Percentiles rank a stretch among this genome's conserved stretches.
Evolutionary conservation across 2,329 filamentous ascomycete genomes (phyloP).

Genomic region (Xylariaceae sp.): DNA sequence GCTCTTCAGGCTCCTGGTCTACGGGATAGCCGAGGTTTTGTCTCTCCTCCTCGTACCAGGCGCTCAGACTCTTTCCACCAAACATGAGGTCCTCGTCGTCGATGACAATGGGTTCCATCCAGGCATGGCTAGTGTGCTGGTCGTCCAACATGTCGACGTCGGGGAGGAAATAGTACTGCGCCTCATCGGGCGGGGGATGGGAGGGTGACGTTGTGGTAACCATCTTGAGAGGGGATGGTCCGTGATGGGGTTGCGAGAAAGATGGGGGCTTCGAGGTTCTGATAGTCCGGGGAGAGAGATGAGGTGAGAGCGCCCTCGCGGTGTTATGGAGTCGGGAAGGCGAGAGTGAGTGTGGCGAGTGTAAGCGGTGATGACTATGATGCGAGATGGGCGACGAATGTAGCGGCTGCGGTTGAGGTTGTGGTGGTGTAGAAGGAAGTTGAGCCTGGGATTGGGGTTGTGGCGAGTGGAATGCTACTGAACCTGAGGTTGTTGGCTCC

Average conservation of each 20-base stretch:
- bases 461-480: too few species aligned
- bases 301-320: constrained; percentile 22
- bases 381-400: too few species aligned
- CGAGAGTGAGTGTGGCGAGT: constrained; percentile 21
- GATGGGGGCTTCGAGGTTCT: constrained; percentile 13
- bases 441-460: too few species aligned
- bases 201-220: constrained; percentile 29
- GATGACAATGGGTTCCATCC: constrained; percentile 52
- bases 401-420: too few species aligned
- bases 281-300: constrained; percentile 10
- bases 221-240: constrained; percentile 33
- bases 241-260: constrained; percentile 23
- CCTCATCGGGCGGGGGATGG: constrained; percentile 26
- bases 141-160: constrained; percentile 22
- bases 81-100: constrained; percentile 58
- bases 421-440: too few species aligned
- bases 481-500: constrained; percentile 15
- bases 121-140: constrained; percentile 32
- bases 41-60: constrained; percentile 57
- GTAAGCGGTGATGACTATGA: constrained; percentile 17
- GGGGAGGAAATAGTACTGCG: constrained; percentile 30
- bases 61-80: constrained; percentile 53
- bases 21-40: constrained; percentile 40
- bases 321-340: constrained; percentile 18
- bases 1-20: constrained; percentile 36